Base-by-base conservation (phyloP, 805 yeast genomes). In the Debaryomyces hansenii region DNA sequence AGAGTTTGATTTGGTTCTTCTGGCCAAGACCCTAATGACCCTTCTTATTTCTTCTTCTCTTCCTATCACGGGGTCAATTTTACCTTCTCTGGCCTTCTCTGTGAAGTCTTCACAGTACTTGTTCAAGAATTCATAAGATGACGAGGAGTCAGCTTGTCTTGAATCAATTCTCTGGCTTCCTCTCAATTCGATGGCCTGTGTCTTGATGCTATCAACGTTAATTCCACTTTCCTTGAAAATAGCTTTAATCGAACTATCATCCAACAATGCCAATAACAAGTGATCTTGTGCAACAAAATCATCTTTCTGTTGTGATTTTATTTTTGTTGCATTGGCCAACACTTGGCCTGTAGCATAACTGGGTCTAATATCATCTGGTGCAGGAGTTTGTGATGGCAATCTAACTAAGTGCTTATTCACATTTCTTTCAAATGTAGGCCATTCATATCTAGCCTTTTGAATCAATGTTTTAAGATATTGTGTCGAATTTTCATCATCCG, bases 31-130 rank as follows among this genome's bases (percentile, higher is more conserved):
- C 51, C 98, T 81, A 49, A 94, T 92, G 28, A 96, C 89, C 55
- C 97, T 80, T 71, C 98, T 82, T 55, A 94, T 94, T 72, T 94
- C 99, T 69, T 94, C 99, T 67, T 94, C 99, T 73, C 99, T 87
- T 46, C 99, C 99, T 63, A 94, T 94, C 37, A 94, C 99, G 3
- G 99, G 99, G 68, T 94, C 99, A 48, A 94, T 83, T 64, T 88
- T 90, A 62, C 99, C 99, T 62, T 87, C 84, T 54, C 95, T 77
- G 9, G 99, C 99, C 65, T 82, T 83, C 58, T 89, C 95, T 1
- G 99, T 94, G 76, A 94, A 79, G 66, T 94, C 97, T 54, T 86
- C 80, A 49, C 98, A 96, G 66, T 94, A 94, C 64, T 94, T 94
- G 50, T 80, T 72, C 57, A 94, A 74, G 59, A 89, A 94, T 65